Base-by-base conservation (phyloP, 805 yeast genomes). In the Zygoascus tannicola region DNA sequence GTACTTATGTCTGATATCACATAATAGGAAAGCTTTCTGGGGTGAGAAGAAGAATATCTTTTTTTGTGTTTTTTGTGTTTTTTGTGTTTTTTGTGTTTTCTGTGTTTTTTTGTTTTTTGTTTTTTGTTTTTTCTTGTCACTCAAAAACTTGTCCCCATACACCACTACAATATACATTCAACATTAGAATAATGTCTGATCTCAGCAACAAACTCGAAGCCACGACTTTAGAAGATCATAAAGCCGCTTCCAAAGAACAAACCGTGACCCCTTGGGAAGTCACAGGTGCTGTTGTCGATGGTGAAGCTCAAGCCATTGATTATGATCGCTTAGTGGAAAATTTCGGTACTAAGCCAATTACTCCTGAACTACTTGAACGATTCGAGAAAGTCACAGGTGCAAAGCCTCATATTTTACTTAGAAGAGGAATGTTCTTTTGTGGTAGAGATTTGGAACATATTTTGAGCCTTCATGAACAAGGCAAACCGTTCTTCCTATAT, bases 201-300 rank as follows among this genome's bases (percentile, higher is more conserved):
- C 22, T 53, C 22, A 49, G 54, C 4, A 52, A 52, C 3, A 46
- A 55, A 42, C 43, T 50, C 2, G 51, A 49, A 32, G 45, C 46
- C 39, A 32, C 50, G 19, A 30, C 21, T n/a, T 14, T 43, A 14
- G 26, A 45, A 3, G 43, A 38, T 22, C 18, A 19, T 14, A 7
- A 12, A 14, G 38, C 22, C 7, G 32, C 40, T 3, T 44, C 44
- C 35, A 45, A 38, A 22, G 59, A 53, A 26, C 88, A 81, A 59
- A 71, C 68, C 30, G 72, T 83, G 48, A 92, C 98, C 1, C 98
- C 98, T 40, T 92, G 98, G 98, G 98, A 92, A 62, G 98, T 92
- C 23, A 95, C 85, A 65, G 98, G 97, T 46, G 97, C 97, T 2
- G 94, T 90, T 38, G 96, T 86, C 46, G 94, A 88, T 56, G 98